Conservation (phyloP, 2,329 filamentous ascomycete genomes). For the Pseudocercospora fuligena region DNA sequence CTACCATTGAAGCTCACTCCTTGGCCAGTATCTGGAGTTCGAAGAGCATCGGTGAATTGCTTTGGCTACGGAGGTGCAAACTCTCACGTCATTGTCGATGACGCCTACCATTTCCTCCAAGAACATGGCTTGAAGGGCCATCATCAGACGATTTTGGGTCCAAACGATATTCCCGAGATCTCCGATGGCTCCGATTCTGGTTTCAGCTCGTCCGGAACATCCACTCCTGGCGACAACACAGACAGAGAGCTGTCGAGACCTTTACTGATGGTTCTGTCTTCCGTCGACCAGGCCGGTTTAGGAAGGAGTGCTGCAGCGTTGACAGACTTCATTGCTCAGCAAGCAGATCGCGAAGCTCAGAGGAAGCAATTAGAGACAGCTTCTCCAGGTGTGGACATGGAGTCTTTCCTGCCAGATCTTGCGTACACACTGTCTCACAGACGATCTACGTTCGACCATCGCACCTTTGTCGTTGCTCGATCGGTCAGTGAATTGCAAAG, state of each 20-base stretch:
- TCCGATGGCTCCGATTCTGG: conserved; percentile 3
- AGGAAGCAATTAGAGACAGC: background rate
- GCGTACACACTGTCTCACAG: conserved; percentile 15
- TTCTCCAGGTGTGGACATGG: background rate
- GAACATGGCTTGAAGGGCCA: conserved; percentile 13
- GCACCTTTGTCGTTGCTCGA: conserved; percentile 4
- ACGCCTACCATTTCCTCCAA: conserved; percentile 22
- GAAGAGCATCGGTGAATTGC: conserved; percentile 29
- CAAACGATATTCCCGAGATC: background rate
- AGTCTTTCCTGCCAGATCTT: conserved; percentile 4
- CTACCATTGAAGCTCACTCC: conserved; percentile 30
- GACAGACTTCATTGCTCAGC: background rate
- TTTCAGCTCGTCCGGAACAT: background rate
- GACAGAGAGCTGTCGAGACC: background rate
- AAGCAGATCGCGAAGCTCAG: background rate
- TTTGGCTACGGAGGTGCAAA: conserved; percentile 40
- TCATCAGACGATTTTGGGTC: conserved; percentile 12
- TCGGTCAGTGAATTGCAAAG: conserved; percentile 15
- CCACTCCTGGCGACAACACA: background rate
- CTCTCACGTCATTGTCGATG: conserved; percentile 36
- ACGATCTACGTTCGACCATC: conserved; percentile 6
- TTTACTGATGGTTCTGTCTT: background rate
- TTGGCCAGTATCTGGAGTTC: conserved; percentile 36
- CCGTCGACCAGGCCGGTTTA: background rate
- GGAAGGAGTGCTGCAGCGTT: background rate